Conservation (phyloP, 345 rosid species). For the Linum usitatissimum region DNA sequence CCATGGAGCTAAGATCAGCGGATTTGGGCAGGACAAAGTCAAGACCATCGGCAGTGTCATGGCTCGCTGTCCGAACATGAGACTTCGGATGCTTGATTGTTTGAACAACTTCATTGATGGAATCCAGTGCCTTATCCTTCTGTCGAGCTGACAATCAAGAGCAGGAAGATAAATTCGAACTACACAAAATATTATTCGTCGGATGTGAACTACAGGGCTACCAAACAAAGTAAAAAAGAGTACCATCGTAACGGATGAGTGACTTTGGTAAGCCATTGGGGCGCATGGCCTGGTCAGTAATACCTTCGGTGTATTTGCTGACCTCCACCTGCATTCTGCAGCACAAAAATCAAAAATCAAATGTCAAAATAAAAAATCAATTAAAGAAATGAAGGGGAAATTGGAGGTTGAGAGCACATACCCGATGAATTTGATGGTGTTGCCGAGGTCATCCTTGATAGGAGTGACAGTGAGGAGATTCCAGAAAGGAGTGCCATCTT, state of each 20-base stretch:
- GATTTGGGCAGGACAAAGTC: constrained; percentile 31
- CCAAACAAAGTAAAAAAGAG: not conserved
- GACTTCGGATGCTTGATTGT: constrained; percentile 54
- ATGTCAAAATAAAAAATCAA: not conserved
- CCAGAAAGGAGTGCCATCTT: constrained; percentile 88
- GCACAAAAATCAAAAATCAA: not conserved
- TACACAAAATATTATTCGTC: not conserved
- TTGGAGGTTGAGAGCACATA: constrained; percentile 11
- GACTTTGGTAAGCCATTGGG: constrained; percentile 87
- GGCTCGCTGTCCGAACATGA: constrained; percentile 32
- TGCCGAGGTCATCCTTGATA: constrained; percentile 71
- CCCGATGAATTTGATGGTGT: constrained; percentile 88
- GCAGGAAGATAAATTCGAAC: not conserved
- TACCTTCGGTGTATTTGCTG: constrained; percentile 90
- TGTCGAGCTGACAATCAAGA: constrained; percentile 56
- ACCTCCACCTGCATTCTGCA: constrained; percentile 98
- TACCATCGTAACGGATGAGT: constrained; percentile 85
- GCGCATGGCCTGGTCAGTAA: constrained; percentile 55
- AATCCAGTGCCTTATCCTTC: constrained; percentile 65
- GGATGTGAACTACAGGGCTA: not conserved
- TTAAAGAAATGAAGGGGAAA: not conserved
- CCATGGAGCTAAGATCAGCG: constrained; percentile 14
- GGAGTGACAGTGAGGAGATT: constrained; percentile 92
- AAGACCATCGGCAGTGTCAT: constrained; percentile 20
- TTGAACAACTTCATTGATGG: constrained; percentile 80